A percentile compares a stretch with the other conserved stretches of the same genome.
Conservation (phyloP, 2,329 filamentous ascomycete species). For the Venturia carpophila region DNA sequence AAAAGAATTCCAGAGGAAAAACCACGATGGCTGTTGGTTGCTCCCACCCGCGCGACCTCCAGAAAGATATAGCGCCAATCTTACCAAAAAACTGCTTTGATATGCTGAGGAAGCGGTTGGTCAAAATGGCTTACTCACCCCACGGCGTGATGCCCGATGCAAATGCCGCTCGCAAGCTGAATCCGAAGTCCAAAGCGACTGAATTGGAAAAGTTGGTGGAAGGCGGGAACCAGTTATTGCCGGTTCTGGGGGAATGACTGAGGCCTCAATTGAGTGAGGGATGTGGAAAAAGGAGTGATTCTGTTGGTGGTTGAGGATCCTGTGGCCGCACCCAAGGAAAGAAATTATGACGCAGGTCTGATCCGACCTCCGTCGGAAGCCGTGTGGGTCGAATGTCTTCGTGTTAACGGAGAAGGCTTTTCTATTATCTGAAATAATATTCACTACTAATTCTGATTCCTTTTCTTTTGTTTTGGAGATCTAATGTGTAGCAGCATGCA, state of each 20-base stretch:
- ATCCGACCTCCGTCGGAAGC: neutral
- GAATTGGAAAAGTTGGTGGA: neutral
- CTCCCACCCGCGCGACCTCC: neutral
- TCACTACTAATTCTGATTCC: neutral
- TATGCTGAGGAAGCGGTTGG: constrained; percentile 13
- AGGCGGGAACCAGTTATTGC: neutral
- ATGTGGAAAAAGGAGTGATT: constrained; percentile 1
- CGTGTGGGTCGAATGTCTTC: neutral
- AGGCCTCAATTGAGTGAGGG: neutral
- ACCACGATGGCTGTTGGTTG: neutral
- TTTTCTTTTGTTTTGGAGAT: neutral
- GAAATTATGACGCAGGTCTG: neutral
- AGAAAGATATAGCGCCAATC: neutral
- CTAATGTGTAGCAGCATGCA: neutral
- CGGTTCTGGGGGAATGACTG: neutral
- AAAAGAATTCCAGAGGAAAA: neutral
- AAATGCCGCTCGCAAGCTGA: neutral
- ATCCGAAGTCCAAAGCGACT: neutral
- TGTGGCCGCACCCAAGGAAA: neutral
- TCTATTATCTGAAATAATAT: neutral
- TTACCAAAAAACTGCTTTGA: neutral
- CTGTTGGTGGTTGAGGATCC: constrained; percentile 9
- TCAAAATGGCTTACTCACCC: constrained; percentile 13
- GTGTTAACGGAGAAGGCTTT: neutral
- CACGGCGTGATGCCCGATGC: neutral